A percentile compares a stretch with the other conserved stretches of the same genome.
phyloP scores from a whole-genome alignment of 2,329 filamentous ascomycete species.

The Onygenales sp. region DNA sequence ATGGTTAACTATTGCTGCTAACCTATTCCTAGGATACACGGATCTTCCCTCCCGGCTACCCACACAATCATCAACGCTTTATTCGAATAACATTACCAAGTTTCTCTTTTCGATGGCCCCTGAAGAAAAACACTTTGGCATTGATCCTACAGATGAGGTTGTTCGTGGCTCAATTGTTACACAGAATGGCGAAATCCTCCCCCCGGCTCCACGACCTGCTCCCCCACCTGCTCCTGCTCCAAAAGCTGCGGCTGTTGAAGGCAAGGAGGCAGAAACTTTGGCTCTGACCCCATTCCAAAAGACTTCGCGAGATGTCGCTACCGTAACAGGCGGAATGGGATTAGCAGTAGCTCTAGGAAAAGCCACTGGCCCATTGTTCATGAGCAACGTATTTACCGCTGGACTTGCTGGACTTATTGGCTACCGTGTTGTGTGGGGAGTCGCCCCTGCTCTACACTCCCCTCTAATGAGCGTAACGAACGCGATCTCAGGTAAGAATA shows the following conservation, averaged over 20 bases:
- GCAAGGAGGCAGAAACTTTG: slow-evolving; percentile 48
- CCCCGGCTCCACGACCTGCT: slow-evolving; percentile 61
- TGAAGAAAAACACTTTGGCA: slow-evolving; percentile 66
- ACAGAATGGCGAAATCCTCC: slow-evolving; percentile 64
- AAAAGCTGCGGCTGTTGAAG: slow-evolving; percentile 25
- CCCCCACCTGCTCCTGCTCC: slow-evolving; percentile 43
- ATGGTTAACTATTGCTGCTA: not conserved
- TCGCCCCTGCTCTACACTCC: slow-evolving; percentile 72
- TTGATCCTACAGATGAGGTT: slow-evolving; percentile 76
- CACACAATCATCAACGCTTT: slow-evolving; percentile 80
- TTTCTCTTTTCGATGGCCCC: slow-evolving; percentile 74
- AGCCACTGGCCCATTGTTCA: slow-evolving; percentile 71
- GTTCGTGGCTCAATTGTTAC: slow-evolving; percentile 79
- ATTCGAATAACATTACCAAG: slow-evolving; percentile 91
- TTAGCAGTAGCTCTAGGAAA: slow-evolving; percentile 68
- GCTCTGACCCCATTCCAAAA: slow-evolving; percentile 76
- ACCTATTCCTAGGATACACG: slow-evolving; percentile 55
- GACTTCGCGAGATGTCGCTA: slow-evolving; percentile 63
- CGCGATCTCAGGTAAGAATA: slow-evolving; percentile 63
- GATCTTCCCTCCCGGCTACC: slow-evolving; percentile 79
- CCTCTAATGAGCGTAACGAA: slow-evolving; percentile 91
- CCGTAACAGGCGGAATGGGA: slow-evolving; percentile 69
- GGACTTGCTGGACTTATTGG: slow-evolving; percentile 75
- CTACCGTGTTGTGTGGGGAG: slow-evolving; percentile 83
- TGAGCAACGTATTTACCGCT: slow-evolving; percentile 81